Evolutionary conservation across 108 stramenopile species (phyloP), one percentile per base, ranked within the genome.

Genomic region (Hondaea fermentalgiana): DNA sequence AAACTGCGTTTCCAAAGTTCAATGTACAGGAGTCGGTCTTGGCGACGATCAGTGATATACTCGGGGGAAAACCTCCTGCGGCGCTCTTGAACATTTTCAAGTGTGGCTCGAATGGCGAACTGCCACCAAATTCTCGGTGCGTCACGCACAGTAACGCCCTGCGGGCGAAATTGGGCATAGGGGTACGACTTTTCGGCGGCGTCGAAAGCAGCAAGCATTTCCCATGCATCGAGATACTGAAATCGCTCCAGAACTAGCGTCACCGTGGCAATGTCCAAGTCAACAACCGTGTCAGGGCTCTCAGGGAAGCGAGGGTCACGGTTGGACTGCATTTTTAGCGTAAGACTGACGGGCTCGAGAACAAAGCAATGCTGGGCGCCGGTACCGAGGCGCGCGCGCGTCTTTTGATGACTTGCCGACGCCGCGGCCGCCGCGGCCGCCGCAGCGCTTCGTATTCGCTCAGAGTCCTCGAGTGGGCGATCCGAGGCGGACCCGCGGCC

Each of bases 171-270:
- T 3, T 83, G 23, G 8, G 76, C 76, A 35, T 83, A 83, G 19
- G 49, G 45, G 23, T 83, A 83, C 12, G 76, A 83, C 76, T 83
- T 83, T 83, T 83, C 76, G 6, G 76, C 76, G 0, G 76, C 76
- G 28, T 83, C 76, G 51, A 83, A 83, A 12, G 76, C 76, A 12
- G 76, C 76, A 1, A 83, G 51, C 76, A 83, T 83, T 53, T 83
- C 76, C 49, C 45, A 53, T 6, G 76, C 76, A 35, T 83, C 76
- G 51, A 83, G 45, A 4, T 21, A 83, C 76, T 83, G 76, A 83
- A 83, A 83, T 3, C 76, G 76, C 76, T 83, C 76, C 17, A 83
- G 51, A 16, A 53, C 76, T 6, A 83, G n/a, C n/a, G 76, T 83
- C 8, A 83, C 51, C 17, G 76, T n/a, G 19, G 44, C 76, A 16